phyloP scores from a whole-genome alignment of 1,139 yeast species.

The Schwanniomyces etchellsii region DNA sequence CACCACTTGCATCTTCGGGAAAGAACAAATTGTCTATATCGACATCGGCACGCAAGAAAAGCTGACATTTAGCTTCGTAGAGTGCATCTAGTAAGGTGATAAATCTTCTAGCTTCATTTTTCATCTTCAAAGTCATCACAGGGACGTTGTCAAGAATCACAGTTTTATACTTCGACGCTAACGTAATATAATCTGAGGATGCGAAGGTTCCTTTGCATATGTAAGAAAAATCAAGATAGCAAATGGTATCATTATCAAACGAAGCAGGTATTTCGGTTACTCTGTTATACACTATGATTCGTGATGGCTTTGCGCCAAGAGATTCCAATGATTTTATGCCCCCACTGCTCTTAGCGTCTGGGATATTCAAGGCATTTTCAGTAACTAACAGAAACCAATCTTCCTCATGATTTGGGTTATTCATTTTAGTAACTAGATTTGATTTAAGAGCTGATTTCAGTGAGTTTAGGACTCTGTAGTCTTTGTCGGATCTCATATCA shows the following conservation, averaged over 20 bases:
- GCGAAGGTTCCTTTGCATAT: constrained; percentile 58
- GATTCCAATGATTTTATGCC: constrained; percentile 12
- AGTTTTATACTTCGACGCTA: constrained; percentile 55
- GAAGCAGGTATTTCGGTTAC: constrained; percentile 42
- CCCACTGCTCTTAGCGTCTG: constrained; percentile 9
- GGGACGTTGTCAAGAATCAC: constrained; percentile 61
- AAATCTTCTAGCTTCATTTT: constrained; percentile 64
- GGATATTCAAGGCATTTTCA: constrained; percentile 8
- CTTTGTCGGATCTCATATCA: constrained; percentile 56
- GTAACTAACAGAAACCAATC: constrained; percentile 32
- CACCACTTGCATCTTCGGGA: constrained; percentile 35
- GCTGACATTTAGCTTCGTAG: constrained; percentile 61
- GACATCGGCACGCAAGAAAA: constrained; percentile 46
- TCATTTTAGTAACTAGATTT: constrained; percentile 25
- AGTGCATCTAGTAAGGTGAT: constrained; percentile 64
- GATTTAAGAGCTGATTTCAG: constrained; percentile 15
- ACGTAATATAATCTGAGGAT: constrained; percentile 64
- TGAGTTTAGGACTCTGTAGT: constrained; percentile 46
- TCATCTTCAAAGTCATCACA: constrained; percentile 49
- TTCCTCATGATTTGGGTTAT: constrained; percentile 16
- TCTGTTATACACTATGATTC: constrained; percentile 53
- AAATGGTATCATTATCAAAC: constrained; percentile 29
- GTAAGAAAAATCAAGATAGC: constrained; percentile 46
- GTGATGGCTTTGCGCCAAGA: constrained; percentile 20
- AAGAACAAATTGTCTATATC: constrained; percentile 52